Base-by-base conservation (phyloP, 1,284 basidiomycete genomes). In the Cystobasidiaceae sp. region DNA sequence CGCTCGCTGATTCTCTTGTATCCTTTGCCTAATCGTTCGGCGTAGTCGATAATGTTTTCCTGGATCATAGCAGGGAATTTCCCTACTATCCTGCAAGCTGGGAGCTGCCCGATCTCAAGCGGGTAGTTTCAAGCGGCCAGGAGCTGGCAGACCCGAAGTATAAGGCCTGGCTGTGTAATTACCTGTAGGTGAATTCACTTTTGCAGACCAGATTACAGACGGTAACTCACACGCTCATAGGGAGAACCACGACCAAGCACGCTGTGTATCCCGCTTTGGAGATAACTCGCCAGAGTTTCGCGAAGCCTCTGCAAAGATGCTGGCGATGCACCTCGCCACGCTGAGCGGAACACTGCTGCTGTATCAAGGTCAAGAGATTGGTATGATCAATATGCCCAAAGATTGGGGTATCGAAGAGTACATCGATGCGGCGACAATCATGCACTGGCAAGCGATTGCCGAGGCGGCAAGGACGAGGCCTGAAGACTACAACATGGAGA, bases 381-480 rank as follows among this genome's bases (percentile, higher is more conserved):
- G 83, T 0, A 79, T 86, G 76, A 81, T 80, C 75, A 89, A 89
- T 67, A 81, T 88, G 46, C 85, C 86, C 8, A 71, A 77, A 30
- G 74, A 77, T 6, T 88, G 87, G 86, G 80, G 81, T 0, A 78
- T 86, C 13, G 83, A 86, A 61, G 86, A 88, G 68, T 88, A 85
- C 73, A n/a, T n/a, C n/a, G n/a, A n/a, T n/a, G n/a, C 37, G 11
- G 37, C 37, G 39, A 79, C 82, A 2, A 77, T 57, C 25, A 45
- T 56, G 21, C 41, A 58, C 52, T 19, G 25, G 23, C 6, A 27
- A 19, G 59, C n/a, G 15, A 39, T 39, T 33, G 15, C 7, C 6
- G 11, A 39, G 21, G 21, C 17, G 8, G 32, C 33, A 48, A 48
- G 21, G 45, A 11, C 8, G 8, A 11, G 45, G 8, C 13, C 37